Evolutionary conservation across 176 grass and related monocot species (phyloP), one percentile per base, ranked within the genome.

Genomic region (Oryza coarctata): DNA sequence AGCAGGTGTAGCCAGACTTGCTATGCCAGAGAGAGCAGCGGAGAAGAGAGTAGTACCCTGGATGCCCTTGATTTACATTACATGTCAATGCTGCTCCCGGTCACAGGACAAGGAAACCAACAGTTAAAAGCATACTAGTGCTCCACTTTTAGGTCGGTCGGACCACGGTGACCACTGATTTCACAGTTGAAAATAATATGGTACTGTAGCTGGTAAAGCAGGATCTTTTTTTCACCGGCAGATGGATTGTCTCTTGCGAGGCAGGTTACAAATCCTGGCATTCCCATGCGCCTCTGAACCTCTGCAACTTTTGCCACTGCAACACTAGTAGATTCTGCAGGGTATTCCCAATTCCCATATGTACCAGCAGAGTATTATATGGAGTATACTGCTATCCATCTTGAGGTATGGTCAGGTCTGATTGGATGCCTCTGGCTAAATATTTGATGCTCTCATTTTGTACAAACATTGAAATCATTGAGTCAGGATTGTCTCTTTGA

Each of bases 361-460:
- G 25, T 32, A 47, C 65, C 40, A 22, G 66, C 43, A 43, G 66
- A 33, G 70, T 77, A 82, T 71, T 70, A 55, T 55, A 55, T 20
- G 38, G 38, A 52, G 9, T 43, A 33, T 63, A 30, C 27, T 31
- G 29, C 12, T 11, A 68, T 80, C 52, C 14, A 40, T 65, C 15
- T 66, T 65, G 65, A 89, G 87, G 82, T 49, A 81, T 78, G 83
- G 88, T 66, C 82, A 77, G 55, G 45, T 67, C 78, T 73, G 66
- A 65, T 43, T 30, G 77, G 72, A 85, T 82, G 15, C 79, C 62
- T 73, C 79, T 74, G 76, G 0, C 67, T 23, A 73, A 49, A 60
- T 78, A 38, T 90, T 78, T 50, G 44, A 68, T 86, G 73, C 68
- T 34, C 36, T 61, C 15, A 77, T 78, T 70, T 55, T 22, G 20